Percentiles rank a stretch among this genome's conserved stretches.
Conservation (phyloP, 2,329 filamentous ascomycete species). For the Aureobasidium sp. region DNA sequence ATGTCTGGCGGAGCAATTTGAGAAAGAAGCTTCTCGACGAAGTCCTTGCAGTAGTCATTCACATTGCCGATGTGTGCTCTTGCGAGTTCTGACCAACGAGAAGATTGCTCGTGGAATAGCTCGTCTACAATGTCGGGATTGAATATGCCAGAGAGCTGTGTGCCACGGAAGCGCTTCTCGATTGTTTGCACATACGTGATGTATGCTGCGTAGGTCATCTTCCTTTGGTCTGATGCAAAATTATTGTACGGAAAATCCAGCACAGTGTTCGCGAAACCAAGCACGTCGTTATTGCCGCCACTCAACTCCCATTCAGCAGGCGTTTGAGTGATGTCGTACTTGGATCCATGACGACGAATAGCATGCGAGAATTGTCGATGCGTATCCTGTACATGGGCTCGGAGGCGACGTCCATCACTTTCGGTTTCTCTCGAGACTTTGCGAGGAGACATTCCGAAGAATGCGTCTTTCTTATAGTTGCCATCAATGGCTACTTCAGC, state of each 20-base stretch:
- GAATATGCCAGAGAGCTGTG: background rate
- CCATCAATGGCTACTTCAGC: background rate
- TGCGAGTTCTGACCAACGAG: background rate
- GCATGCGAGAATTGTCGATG: background rate
- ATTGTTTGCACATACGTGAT: background rate
- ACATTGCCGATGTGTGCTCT: background rate
- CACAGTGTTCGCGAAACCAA: background rate
- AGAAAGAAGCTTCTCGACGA: background rate
- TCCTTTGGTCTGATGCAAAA: background rate
- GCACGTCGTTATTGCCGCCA: background rate
- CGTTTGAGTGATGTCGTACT: background rate
- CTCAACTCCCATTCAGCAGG: background rate
- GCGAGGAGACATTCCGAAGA: background rate
- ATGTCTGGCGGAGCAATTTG: background rate
- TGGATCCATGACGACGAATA: background rate
- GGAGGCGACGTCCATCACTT: background rate
- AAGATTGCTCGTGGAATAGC: background rate
- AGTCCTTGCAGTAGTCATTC: background rate
- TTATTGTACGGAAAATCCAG: background rate
- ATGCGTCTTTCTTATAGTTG: background rate
- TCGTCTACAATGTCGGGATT: background rate
- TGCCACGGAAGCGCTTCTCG: background rate
- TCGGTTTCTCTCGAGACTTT: background rate
- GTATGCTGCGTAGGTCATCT: background rate
- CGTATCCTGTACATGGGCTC: background rate